Conservation (phyloP, 345 rosid genomes). For the Salix exigua region DNA sequence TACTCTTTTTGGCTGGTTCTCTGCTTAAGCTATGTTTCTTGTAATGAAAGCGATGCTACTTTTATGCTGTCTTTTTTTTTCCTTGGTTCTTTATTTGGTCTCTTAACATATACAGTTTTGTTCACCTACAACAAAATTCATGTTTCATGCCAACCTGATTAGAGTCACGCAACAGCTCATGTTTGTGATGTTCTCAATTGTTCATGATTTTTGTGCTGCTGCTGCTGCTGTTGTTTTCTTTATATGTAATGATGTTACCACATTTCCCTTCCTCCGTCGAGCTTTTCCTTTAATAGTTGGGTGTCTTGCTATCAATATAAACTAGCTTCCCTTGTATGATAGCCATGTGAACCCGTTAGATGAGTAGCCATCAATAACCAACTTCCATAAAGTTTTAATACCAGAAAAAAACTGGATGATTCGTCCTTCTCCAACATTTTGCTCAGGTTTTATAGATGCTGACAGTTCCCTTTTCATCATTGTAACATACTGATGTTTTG, state of each 20-base stretch:
- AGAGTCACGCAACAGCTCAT: background rate
- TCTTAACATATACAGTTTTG: background rate
- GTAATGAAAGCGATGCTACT: background rate
- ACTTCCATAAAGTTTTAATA: background rate
- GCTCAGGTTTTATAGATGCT: background rate
- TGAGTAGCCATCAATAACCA: background rate
- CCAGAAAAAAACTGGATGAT: background rate
- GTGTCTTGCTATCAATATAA: background rate
- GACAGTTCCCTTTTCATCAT: background rate
- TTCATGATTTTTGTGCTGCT: background rate
- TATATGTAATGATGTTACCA: background rate
- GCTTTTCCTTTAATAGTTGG: no score
- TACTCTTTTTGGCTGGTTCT: background rate
- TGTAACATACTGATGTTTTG: constrained; percentile 7
- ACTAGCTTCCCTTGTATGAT: background rate
- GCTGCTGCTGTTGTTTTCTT: background rate
- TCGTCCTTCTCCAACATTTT: constrained; percentile 11
- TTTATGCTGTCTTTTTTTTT: background rate
- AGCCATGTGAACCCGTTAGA: background rate
- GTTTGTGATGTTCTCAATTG: background rate
- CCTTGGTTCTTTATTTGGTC: background rate
- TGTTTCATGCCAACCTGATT: background rate
- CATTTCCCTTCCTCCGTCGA: no score
- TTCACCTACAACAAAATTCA: background rate
- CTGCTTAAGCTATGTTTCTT: background rate